Conservation (phyloP, 2,329 filamentous ascomycete genomes). For the Stemphylium beticola region DNA sequence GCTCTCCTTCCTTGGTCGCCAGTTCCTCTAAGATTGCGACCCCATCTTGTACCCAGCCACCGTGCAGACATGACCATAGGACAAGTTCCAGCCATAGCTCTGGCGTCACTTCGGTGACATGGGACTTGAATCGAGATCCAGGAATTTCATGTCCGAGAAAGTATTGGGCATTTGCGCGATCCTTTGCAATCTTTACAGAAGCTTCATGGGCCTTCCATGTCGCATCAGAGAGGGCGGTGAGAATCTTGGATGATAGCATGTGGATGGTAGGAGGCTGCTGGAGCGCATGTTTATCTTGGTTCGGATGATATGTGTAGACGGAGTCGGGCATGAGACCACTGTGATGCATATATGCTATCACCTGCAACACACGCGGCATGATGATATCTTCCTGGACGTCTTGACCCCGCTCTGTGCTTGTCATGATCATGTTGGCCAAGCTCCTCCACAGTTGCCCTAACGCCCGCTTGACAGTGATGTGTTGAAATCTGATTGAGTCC, state of each 20-base stretch:
- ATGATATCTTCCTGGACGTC: slow-evolving; percentile 34
- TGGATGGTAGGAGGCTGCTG: slow-evolving; percentile 57
- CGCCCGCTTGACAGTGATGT: slow-evolving; percentile 40
- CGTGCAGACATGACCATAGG: slow-evolving; percentile 58
- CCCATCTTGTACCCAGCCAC: slow-evolving; percentile 55
- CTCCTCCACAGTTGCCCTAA: slow-evolving; percentile 56
- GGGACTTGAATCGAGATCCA: slow-evolving; percentile 50
- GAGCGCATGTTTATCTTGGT: slow-evolving; percentile 44
- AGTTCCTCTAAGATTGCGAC: slow-evolving; percentile 47
- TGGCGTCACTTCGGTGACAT: slow-evolving; percentile 50
- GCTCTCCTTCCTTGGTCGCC: slow-evolving; percentile 24
- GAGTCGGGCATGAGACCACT: slow-evolving; percentile 54
- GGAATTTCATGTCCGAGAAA: slow-evolving; percentile 54
- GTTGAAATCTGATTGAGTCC: slow-evolving; percentile 29
- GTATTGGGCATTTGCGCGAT: slow-evolving; percentile 46
- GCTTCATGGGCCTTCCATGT: slow-evolving; percentile 56
- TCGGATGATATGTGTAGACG: slow-evolving; percentile 51
- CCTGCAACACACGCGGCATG: slow-evolving; percentile 54
- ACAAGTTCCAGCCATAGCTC: slow-evolving; percentile 61
- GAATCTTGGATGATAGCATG: slow-evolving; percentile 55
- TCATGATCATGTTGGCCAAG: slow-evolving; percentile 55
- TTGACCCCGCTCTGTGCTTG: slow-evolving; percentile 33
- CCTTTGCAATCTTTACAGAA: slow-evolving; percentile 34
- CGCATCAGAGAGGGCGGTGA: slow-evolving; percentile 58
- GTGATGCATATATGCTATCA: slow-evolving; percentile 57